These are phyloP conservation scores for Kwoniella europaea DNA, from an alignment of 768 basidiomycete genomes.

Conservation along the genomic window DNA sequence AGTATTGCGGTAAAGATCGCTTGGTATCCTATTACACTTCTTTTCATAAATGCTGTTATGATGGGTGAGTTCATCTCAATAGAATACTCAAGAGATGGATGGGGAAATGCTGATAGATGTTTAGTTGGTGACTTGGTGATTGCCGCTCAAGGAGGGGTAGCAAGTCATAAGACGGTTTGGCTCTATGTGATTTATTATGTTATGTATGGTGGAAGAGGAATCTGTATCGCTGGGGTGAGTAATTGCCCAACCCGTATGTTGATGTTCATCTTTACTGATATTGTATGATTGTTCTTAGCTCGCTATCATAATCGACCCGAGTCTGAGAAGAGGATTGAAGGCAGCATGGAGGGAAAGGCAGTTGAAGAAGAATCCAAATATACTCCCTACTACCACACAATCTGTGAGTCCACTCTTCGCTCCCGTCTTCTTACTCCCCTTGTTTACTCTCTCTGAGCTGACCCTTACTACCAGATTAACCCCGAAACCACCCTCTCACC, in stretches of 20 bases:
- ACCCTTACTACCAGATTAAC: background rate
- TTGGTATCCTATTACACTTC: conserved; percentile 37
- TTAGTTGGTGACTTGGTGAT: conserved; percentile 34
- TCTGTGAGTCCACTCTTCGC: background rate
- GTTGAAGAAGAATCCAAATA: background rate
- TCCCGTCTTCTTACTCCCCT: background rate
- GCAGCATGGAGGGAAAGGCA: conserved; percentile 18
- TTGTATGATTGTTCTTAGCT: background rate
- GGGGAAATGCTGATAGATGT: background rate
- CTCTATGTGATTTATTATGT: conserved; percentile 37
- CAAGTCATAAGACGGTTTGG: background rate
- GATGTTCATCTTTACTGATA: background rate
- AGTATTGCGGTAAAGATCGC: conserved; percentile 38
- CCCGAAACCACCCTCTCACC: background rate
- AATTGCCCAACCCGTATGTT: background rate
- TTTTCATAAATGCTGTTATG: conserved; percentile 37
- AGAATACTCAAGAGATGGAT: background rate
- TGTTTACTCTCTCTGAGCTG: background rate
- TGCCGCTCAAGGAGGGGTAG: conserved; percentile 25
- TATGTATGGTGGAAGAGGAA: conserved; percentile 40
- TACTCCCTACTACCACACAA: background rate
- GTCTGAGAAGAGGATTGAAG: conserved; percentile 15
- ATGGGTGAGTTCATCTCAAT: conserved; percentile 23
- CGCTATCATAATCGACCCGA: conserved; percentile 5
- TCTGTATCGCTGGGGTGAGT: conserved; percentile 31